A percentile compares a stretch with the other conserved stretches of the same genome.
Evolutionary conservation across 2,329 filamentous ascomycete species (phyloP).

Genomic region (Botryotinia globosa): DNA sequence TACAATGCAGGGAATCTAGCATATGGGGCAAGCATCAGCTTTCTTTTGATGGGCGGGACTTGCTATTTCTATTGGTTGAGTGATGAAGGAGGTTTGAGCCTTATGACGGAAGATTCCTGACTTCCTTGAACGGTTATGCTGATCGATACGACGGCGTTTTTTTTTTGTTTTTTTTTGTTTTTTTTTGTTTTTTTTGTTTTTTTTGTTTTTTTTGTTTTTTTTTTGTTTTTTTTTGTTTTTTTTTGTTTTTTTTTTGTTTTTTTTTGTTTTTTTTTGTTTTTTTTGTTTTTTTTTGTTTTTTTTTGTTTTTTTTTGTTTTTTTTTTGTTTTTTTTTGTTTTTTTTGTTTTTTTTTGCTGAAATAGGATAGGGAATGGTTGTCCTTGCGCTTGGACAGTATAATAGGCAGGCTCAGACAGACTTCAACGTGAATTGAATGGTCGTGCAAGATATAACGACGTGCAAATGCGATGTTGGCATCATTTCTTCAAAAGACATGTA

Average conservation of each 20-base stretch:
- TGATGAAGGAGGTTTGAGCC: conserved; percentile 5
- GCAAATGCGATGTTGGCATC: not conserved
- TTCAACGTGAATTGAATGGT: not conserved
- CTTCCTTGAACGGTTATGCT: conserved; percentile 16
- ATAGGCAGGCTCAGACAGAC: not conserved
- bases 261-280: no score
- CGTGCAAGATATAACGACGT: not conserved
- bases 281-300: no score
- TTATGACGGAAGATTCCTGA: conserved; percentile 20
- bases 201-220: no score
- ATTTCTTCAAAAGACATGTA: not conserved
- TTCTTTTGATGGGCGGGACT: conserved; percentile 4
- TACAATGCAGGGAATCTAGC: not conserved
- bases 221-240: no score
- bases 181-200: no score
- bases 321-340: no score
- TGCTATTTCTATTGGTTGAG: not conserved
- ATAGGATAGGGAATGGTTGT: not conserved
- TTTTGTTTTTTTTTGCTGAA: not conserved
- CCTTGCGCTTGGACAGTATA: not conserved
- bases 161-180: no score
- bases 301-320: no score
- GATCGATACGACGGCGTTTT: conserved; percentile 9
- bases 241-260: no score
- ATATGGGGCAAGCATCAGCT: conserved; percentile 20